Conservation (phyloP, 805 yeast species). For the Pichia membranifaciens region DNA sequence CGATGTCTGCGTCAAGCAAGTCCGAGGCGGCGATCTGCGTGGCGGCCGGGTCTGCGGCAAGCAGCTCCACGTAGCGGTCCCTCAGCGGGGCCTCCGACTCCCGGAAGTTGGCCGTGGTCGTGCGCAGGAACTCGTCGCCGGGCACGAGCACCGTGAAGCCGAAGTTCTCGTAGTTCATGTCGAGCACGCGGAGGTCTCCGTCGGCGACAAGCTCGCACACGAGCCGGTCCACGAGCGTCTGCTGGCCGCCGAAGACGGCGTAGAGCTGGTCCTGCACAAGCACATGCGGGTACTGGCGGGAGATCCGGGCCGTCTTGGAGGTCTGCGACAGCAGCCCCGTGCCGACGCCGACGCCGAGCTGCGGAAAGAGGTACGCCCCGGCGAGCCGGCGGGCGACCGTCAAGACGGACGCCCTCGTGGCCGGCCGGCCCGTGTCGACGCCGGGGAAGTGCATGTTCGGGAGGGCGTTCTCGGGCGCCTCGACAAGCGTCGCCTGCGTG, state of each 20-base stretch:
- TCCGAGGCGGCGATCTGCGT: neutral
- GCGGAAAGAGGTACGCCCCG: conserved; percentile 2
- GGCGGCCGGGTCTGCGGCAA: neutral
- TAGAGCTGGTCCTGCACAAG: conserved; percentile 9
- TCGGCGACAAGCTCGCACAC: neutral
- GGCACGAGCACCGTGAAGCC: conserved; percentile 1
- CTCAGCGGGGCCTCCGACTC: neutral
- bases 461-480: neutral
- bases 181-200: neutral
- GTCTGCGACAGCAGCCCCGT: conserved; percentile 3
- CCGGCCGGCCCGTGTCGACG: neutral
- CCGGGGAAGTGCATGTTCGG: conserved; percentile 3
- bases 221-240: conserved; percentile 3
- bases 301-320: conserved; percentile 8
- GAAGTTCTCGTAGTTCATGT: conserved; percentile 7
- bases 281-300: conserved; percentile 7
- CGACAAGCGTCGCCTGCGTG: neutral
- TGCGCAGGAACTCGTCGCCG: neutral
- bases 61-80: neutral
- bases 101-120: neutral
- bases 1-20: neutral
- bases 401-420: neutral
- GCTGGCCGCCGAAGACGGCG: conserved; percentile 3
- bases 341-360: neutral
- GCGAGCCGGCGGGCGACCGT: conserved; percentile 1